Conservation (phyloP, 1,284 basidiomycete species). For the Rhodofomes roseus region DNA sequence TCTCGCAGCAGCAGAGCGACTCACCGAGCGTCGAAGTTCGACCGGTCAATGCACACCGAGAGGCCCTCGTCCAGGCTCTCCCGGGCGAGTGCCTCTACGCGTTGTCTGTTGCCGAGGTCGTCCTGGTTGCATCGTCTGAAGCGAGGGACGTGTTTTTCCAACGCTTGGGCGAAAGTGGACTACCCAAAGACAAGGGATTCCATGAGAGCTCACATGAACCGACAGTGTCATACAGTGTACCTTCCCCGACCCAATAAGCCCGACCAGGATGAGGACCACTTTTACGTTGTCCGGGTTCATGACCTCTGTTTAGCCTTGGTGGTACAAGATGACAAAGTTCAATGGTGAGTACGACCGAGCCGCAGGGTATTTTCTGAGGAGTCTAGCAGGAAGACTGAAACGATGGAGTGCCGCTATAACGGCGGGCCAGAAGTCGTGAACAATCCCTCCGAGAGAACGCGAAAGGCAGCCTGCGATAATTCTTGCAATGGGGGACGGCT, state of each 20-base stretch:
- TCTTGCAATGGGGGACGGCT: no score
- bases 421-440: no score
- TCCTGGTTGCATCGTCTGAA: conserved; percentile 73
- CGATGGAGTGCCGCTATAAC: no score
- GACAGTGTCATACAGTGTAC: conserved; percentile 32
- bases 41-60: conserved; percentile 72
- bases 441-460: no score
- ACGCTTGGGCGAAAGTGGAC: conserved; percentile 69
- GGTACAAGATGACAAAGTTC: no score
- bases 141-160: conserved; percentile 51
- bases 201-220: no score
- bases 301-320: neutral
- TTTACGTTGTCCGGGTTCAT: neutral
- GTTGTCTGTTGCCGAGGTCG: conserved; percentile 50
- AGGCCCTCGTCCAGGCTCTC: conserved; percentile 45
- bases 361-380: no score
- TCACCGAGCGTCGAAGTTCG: conserved; percentile 64
- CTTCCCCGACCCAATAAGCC: conserved; percentile 68
- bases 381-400: no score
- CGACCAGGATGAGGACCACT: conserved; percentile 63
- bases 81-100: conserved; percentile 55
- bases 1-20: conserved; percentile 22
- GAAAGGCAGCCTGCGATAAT: no score
- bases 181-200: conserved; percentile 19
- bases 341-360: no score